Evolutionary conservation across 2,329 filamentous ascomycete genomes (phyloP).

Genomic region (Aureobasidium uvarum): DNA sequence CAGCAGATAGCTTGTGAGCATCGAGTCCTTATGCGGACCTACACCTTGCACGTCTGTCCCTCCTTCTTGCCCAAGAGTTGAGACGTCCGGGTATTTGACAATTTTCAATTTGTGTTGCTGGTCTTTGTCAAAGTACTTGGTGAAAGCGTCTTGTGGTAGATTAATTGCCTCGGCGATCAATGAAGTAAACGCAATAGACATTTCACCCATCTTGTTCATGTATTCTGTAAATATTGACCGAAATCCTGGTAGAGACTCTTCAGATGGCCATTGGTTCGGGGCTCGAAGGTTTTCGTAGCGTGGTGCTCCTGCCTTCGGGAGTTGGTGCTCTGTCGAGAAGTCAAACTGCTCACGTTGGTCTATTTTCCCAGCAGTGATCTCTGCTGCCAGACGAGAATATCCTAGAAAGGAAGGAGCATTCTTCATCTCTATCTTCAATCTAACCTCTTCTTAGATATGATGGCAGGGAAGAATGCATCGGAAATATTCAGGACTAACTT

Average conservation of each 20-base stretch:
- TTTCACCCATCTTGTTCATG: slow-evolving; percentile 69
- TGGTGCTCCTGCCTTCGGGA: slow-evolving; percentile 62
- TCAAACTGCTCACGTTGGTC: slow-evolving; percentile 88
- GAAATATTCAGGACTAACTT: slow-evolving; percentile 51
- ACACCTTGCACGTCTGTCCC: slow-evolving; percentile 59
- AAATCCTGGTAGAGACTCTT: slow-evolving; percentile 63
- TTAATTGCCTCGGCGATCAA: slow-evolving; percentile 82
- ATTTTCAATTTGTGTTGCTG: slow-evolving; percentile 80
- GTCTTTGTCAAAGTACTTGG: slow-evolving; percentile 69
- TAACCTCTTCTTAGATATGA: neutral
- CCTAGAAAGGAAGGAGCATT: slow-evolving; percentile 50
- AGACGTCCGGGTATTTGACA: slow-evolving; percentile 3
- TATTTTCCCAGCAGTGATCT: slow-evolving; percentile 67
- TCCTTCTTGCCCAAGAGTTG: slow-evolving; percentile 32
- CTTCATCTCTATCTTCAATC: slow-evolving; percentile 54
- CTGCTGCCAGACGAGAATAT: slow-evolving; percentile 52
- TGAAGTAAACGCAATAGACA: slow-evolving; percentile 72
- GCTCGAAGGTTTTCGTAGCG: slow-evolving; percentile 72
- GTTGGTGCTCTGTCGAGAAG: slow-evolving; percentile 72
- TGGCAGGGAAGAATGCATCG: neutral
- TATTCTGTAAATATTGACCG: slow-evolving; percentile 68
- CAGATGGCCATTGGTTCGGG: slow-evolving; percentile 76
- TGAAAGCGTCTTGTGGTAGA: slow-evolving; percentile 66
- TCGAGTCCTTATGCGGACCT: slow-evolving; percentile 80
- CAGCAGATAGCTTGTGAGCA: slow-evolving; percentile 77